Conservation (phyloP, 1,284 basidiomycete genomes). For the Thelephora terrestris region DNA sequence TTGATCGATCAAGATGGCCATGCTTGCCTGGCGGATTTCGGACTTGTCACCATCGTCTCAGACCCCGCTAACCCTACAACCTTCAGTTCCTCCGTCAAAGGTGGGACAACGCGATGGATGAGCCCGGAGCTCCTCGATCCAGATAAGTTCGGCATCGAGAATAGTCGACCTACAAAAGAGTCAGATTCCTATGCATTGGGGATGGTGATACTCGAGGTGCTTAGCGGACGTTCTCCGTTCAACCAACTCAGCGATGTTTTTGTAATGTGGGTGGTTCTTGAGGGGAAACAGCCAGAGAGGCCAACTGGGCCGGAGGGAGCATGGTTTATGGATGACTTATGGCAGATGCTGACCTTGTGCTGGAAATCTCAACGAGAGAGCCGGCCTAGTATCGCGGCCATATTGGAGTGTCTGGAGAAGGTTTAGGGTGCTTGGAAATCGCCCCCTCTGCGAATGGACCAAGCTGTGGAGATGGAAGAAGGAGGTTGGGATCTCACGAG, state of each 20-base stretch:
- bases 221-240: not conserved
- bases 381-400: too few relatives aligned
- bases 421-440: too few relatives aligned
- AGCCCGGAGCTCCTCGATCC: not conserved
- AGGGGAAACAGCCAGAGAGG: not conserved
- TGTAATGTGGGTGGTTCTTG: too few relatives aligned
- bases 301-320: not conserved
- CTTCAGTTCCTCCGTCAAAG: not conserved
- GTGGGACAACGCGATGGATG: not conserved
- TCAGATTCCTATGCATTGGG: not conserved
- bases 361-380: too few relatives aligned
- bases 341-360: not conserved
- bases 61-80: not conserved
- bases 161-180: not conserved
- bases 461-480: too few relatives aligned
- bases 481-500: too few relatives aligned
- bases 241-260: too few relatives aligned
- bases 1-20: conserved; percentile 14
- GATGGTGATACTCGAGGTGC: not conserved
- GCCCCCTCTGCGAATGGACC: too few relatives aligned
- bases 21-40: conserved; percentile 20
- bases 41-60: conserved; percentile 16
- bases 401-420: too few relatives aligned
- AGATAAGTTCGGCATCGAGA: not conserved
- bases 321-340: not conserved